Percentiles rank a stretch among this genome's conserved stretches.
These are phyloP conservation scores for Blastocystis sp. DNA, from an alignment of 352 stramenopile species.

Conservation along the genomic window DNA sequence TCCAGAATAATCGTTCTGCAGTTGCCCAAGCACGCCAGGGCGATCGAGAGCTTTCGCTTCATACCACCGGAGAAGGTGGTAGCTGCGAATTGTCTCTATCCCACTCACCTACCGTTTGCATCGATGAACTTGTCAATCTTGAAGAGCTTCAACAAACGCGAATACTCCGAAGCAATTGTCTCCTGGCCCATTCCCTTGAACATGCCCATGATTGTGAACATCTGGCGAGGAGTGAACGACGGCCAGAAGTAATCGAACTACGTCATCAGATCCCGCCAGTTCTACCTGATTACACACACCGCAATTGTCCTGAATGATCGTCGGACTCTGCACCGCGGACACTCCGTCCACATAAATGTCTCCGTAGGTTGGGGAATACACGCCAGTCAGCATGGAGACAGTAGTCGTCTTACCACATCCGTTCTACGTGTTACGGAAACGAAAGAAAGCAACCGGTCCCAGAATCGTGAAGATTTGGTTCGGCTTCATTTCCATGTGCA, in stretches of 20 bases:
- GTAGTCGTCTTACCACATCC: conserved; percentile 56
- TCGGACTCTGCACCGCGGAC: not conserved
- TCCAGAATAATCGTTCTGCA: conserved; percentile 55
- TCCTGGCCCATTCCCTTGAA: conserved; percentile 17
- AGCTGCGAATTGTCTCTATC: not conserved
- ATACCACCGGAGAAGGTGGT: conserved; percentile 56
- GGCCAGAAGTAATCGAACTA: conserved; percentile 40
- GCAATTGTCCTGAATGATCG: conserved; percentile 17
- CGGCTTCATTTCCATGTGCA: conserved; percentile 14
- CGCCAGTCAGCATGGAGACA: conserved; percentile 47
- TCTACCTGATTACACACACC: conserved; percentile 31
- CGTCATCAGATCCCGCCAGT: not conserved
- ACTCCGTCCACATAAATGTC: conserved; percentile 52
- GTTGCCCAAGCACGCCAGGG: not conserved
- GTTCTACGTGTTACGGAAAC: conserved; percentile 8
- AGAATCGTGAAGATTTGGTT: conserved; percentile 27
- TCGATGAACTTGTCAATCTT: conserved; percentile 33
- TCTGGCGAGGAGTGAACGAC: conserved; percentile 44
- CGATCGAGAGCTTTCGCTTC: conserved; percentile 58
- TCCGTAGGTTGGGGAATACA: conserved; percentile 40
- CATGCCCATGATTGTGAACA: conserved; percentile 29
- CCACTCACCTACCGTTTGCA: not conserved
- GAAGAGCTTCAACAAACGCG: conserved; percentile 8
- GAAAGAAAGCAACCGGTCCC: not conserved
- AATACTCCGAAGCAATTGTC: not conserved